Conservation (phyloP, 768 basidiomycete species). For the Tulasnella sp. region DNA sequence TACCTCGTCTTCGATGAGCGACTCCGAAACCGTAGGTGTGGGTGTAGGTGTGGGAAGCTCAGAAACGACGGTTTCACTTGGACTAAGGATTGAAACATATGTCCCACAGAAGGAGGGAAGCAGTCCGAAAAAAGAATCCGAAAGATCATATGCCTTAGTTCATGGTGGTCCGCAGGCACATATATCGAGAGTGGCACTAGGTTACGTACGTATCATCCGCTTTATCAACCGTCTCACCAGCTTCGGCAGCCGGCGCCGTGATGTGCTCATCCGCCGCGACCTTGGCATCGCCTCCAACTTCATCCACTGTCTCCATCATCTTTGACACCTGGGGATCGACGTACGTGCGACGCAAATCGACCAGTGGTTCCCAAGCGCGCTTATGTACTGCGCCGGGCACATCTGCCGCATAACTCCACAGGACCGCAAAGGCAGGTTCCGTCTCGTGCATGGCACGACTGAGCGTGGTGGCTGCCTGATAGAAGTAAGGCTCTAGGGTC, state of each 20-base stretch:
- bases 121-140: background rate
- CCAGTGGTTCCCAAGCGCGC: constrained; percentile 10
- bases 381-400: background rate
- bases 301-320: constrained; percentile 16
- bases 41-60: too few relatives aligned
- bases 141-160: background rate
- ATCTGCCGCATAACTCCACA: background rate
- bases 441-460: background rate
- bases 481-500: constrained; percentile 6
- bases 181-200: background rate
- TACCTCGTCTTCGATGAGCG: background rate
- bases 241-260: background rate
- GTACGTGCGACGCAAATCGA: constrained; percentile 14
- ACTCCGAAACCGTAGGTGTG: too few relatives aligned
- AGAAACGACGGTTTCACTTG: too few relatives aligned
- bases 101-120: too few relatives aligned
- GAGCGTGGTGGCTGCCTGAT: background rate
- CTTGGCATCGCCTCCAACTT: constrained; percentile 13
- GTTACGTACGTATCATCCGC: background rate
- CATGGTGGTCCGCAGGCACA: background rate
- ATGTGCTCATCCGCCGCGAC: background rate
- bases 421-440: background rate
- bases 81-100: too few relatives aligned
- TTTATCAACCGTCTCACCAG: background rate
- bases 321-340: constrained; percentile 17